Evolutionary conservation across 106 monocot species (phyloP).

Genomic region (Phalaenopsis aphrodite): DNA sequence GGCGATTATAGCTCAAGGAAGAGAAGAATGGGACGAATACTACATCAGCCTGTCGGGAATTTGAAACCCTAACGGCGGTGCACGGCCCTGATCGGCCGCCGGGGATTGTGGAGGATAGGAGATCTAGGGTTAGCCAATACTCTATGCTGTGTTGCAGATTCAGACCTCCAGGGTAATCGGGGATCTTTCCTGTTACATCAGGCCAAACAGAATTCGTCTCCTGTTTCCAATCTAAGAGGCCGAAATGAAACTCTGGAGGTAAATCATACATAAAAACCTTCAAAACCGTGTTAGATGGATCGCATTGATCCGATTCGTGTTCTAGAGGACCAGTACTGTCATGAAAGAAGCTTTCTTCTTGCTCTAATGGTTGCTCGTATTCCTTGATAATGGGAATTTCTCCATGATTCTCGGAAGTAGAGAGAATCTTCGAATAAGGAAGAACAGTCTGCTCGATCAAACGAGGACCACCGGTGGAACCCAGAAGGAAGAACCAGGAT

Average conservation of each 20-base stretch:
- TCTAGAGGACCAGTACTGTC: background rate
- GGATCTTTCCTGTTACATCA: conserved; percentile 27
- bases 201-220: conserved; percentile 47
- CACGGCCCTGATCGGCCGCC: conserved; percentile 27
- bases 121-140: conserved; percentile 83
- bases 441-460: conserved; percentile 7
- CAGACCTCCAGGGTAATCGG: conserved; percentile 70
- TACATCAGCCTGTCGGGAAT: conserved; percentile 57
- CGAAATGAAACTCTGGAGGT: conserved; percentile 75
- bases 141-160: conserved; percentile 89
- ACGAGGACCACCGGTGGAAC: conserved; percentile 15
- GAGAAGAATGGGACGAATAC: conserved; percentile 86
- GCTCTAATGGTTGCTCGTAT: background rate
- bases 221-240: conserved; percentile 53
- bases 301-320: conserved; percentile 20
- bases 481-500: conserved; percentile 41
- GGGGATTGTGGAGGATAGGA: conserved; percentile 37
- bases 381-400: background rate
- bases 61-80: conserved; percentile 33
- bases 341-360: background rate
- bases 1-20: conserved; percentile 63
- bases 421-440: background rate
- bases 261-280: conserved; percentile 84
- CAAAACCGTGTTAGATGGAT: conserved; percentile 30
- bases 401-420: background rate